These are phyloP conservation scores for Kodamaea sp. DNA, from an alignment of 1,139 yeast species.

Conservation along the genomic window DNA sequence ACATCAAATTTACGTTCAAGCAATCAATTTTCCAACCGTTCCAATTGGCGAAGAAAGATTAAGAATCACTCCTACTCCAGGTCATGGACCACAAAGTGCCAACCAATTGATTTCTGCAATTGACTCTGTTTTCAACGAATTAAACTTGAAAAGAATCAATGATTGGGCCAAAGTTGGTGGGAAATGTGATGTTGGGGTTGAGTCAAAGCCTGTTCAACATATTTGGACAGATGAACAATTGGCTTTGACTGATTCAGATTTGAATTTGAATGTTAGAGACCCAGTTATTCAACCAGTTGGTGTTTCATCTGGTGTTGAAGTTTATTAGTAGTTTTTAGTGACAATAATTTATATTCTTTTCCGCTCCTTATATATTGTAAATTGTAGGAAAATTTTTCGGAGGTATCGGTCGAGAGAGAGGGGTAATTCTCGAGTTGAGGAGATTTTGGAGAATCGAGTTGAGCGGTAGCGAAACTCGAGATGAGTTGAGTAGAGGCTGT, in stretches of 20 bases:
- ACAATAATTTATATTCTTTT: background rate
- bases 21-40: conserved; percentile 97
- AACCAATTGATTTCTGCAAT: conserved; percentile 75
- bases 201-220: conserved; percentile 42
- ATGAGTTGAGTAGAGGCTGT: too few relatives aligned
- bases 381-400: background rate
- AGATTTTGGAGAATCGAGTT: too few relatives aligned
- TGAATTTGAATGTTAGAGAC: conserved; percentile 61
- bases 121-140: conserved; percentile 73
- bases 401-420: background rate
- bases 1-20: conserved; percentile 91
- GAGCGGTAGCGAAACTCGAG: too few relatives aligned
- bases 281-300: conserved; percentile 59
- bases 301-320: conserved; percentile 62
- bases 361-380: background rate
- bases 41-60: conserved; percentile 94
- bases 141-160: conserved; percentile 66
- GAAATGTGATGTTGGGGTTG: conserved; percentile 79
- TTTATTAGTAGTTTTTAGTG: conserved; percentile 5
- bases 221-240: conserved; percentile 88
- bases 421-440: too few relatives aligned
- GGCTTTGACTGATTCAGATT: conserved; percentile 53
- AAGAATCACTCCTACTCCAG: conserved; percentile 97
- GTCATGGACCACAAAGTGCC: conserved; percentile 75
- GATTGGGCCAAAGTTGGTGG: conserved; percentile 86